Conservation (phyloP, 2,329 filamentous ascomycete genomes). For the Aspergillus novoparasiticus region DNA sequence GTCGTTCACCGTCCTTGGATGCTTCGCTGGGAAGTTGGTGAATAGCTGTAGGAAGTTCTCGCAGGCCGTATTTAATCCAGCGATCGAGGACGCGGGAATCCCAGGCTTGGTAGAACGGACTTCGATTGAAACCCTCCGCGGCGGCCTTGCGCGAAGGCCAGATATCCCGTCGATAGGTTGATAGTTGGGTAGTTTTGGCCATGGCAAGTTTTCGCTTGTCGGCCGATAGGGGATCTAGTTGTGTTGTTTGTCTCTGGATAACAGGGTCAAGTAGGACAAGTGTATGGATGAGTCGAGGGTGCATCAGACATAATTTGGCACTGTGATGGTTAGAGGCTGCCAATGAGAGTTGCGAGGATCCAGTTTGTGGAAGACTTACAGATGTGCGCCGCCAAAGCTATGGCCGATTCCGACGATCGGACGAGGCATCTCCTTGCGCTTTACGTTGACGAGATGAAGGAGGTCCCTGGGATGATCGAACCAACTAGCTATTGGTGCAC, state of each 20-base stretch:
- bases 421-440: constrained; percentile 75
- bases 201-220: constrained; percentile 28
- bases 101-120: constrained; percentile 80
- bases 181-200: constrained; percentile 53
- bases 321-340: constrained; percentile 26
- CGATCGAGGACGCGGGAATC: constrained; percentile 75
- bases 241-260: constrained; percentile 58
- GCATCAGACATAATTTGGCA: constrained; percentile 69
- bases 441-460: constrained; percentile 80
- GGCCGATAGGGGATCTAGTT: constrained; percentile 29
- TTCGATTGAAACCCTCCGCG: constrained; percentile 65
- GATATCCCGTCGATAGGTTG: constrained; percentile 71
- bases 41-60: constrained; percentile 67
- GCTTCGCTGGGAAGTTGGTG: constrained; percentile 31
- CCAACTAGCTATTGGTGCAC: constrained; percentile 68
- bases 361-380: constrained; percentile 46
- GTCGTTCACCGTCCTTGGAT: constrained; percentile 31
- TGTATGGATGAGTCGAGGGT: constrained; percentile 77
- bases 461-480: constrained; percentile 83
- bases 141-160: constrained; percentile 80
- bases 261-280: constrained; percentile 85
- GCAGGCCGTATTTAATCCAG: constrained; percentile 74
- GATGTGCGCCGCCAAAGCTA: constrained; percentile 78
- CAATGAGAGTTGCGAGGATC: not conserved
- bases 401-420: constrained; percentile 85